phyloP scores from a whole-genome alignment of 305 asterid species.

The Fraxinus greggii region DNA sequence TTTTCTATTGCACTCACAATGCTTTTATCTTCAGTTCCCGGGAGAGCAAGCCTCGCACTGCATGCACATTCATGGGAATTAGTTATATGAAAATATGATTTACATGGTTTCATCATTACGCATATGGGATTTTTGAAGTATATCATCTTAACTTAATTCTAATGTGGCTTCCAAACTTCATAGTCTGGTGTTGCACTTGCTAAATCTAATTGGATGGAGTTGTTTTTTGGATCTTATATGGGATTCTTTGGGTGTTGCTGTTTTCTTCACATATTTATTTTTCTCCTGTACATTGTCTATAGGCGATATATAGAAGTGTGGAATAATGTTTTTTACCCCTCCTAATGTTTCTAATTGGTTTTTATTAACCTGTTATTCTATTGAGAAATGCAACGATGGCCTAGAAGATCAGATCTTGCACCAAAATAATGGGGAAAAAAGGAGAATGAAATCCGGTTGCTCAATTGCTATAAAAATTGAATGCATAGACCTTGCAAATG shows the following conservation, averaged over 20 bases:
- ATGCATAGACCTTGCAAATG: conserved; percentile 83
- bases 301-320: not conserved
- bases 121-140: not conserved
- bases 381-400: not conserved
- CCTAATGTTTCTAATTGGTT: not conserved
- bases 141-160: not conserved
- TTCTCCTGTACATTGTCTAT: not conserved
- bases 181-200: not conserved
- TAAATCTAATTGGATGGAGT: not conserved
- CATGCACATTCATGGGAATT: conserved; percentile 31
- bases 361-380: not conserved
- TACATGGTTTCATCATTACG: not conserved
- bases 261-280: conserved; percentile 1
- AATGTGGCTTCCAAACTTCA: not conserved
- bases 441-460: conserved; percentile 8
- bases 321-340: conserved; percentile 5
- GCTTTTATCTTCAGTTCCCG: conserved; percentile 85
- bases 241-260: not conserved
- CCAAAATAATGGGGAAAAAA: conserved; percentile 9
- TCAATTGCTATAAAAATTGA: conserved; percentile 10
- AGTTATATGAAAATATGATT: conserved; percentile 11
- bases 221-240: not conserved
- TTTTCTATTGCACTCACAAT: conserved; percentile 49
- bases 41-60: conserved; percentile 95
- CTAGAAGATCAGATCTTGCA: not conserved